phyloP scores from a whole-genome alignment of 192 early-diverging fungal species.

The Entomortierella chlamydospora region DNA sequence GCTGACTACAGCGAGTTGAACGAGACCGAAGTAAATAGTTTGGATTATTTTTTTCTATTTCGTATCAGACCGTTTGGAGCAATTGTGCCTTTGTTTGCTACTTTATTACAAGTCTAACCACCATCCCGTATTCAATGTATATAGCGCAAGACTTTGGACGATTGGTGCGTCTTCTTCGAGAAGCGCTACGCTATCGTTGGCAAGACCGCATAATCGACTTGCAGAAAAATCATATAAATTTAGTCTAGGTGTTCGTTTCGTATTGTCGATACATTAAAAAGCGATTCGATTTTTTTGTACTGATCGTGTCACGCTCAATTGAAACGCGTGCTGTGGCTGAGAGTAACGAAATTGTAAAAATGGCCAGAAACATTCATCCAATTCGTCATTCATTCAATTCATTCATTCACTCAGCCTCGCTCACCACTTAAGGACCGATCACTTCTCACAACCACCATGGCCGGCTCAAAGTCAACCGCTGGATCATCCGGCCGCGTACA shows the following conservation, averaged over 20 bases:
- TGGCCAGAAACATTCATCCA: too few species aligned
- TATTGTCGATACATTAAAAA: too few species aligned
- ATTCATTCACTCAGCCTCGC: not conserved
- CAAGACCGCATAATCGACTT: slow-evolving; percentile 29
- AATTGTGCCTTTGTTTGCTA: too few species aligned
- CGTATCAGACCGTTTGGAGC: too few species aligned
- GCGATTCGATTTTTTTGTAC: too few species aligned
- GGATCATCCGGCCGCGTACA: slow-evolving; percentile 26
- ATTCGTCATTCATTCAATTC: not conserved
- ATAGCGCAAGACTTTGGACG: slow-evolving; percentile 73
- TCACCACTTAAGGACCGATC: not conserved
- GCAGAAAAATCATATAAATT: not conserved
- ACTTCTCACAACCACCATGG: not conserved
- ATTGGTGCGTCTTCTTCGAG: slow-evolving; percentile 78
- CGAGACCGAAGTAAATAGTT: slow-evolving; percentile 70
- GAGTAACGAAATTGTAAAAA: too few species aligned
- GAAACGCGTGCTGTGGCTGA: too few species aligned
- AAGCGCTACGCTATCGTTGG: slow-evolving; percentile 81
- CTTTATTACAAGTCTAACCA: too few species aligned
- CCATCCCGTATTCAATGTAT: not conserved
- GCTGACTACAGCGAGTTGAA: slow-evolving; percentile 75
- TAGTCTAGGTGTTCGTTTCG: too few species aligned
- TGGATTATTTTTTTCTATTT: not conserved
- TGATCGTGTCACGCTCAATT: too few species aligned
- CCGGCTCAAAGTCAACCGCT: slow-evolving; percentile 23